Percentiles rank a stretch among this genome's conserved stretches.
phyloP scores from a whole-genome alignment of 1,139 yeast genomes.

The Blastobotrys arbuscula region DNA sequence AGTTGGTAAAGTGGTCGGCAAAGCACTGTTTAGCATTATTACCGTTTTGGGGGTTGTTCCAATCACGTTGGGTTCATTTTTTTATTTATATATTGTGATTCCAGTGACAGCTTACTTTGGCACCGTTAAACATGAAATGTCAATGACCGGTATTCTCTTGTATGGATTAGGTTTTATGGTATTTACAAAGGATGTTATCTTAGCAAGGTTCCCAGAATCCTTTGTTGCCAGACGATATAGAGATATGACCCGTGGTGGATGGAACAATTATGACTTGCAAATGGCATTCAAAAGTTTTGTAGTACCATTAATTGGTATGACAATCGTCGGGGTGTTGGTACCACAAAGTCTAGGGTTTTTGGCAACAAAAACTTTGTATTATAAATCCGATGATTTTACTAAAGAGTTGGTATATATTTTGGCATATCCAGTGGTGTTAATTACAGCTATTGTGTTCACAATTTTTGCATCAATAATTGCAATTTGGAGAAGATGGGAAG shows the following conservation, averaged over 20 bases:
- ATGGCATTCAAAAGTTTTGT: conserved; percentile 14
- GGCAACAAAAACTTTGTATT: conserved; percentile 12
- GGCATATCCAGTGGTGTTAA: conserved; percentile 12
- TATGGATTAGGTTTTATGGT: conserved; percentile 10
- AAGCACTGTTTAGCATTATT: conserved; percentile 11
- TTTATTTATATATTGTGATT: conserved; percentile 8
- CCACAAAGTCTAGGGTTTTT: conserved; percentile 15
- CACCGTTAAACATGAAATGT: background rate
- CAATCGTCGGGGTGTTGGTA: conserved; percentile 1
- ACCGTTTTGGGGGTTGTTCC: conserved; percentile 11
- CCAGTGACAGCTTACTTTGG: conserved; percentile 3
- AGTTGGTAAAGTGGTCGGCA: background rate
- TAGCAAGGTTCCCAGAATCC: conserved; percentile 10
- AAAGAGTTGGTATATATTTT: conserved; percentile 5
- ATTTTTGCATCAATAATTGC: conserved; percentile 4
- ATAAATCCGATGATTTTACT: background rate
- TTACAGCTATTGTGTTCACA: conserved; percentile 1
- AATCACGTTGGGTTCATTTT: conserved; percentile 9
- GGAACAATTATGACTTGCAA: conserved; percentile 17
- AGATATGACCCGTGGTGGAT: conserved; percentile 14
- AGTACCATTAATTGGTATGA: conserved; percentile 2
- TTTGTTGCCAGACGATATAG: conserved; percentile 6
- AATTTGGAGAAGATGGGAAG: conserved; percentile 21
- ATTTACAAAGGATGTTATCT: conserved; percentile 7
- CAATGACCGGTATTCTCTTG: conserved; percentile 1